A percentile compares a stretch with the other conserved stretches of the same genome.
Evolutionary conservation across 148 eudicot genomes (phyloP).

Genomic region (Amaranthus cruentus): DNA sequence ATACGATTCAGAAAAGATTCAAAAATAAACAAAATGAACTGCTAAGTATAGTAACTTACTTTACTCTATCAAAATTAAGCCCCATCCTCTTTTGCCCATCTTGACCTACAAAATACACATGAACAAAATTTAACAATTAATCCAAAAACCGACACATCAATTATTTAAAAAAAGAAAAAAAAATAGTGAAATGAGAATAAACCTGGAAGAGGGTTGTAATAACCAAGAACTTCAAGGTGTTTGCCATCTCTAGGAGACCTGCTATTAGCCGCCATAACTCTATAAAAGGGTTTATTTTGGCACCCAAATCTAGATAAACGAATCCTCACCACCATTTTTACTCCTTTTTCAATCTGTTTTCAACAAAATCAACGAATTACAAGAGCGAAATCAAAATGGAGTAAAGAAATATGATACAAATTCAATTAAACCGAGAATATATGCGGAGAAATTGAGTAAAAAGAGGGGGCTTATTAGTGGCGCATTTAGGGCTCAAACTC

Average conservation of each 20-base stretch:
- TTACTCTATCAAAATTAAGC: conserved; percentile 81
- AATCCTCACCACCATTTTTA: conserved; percentile 70
- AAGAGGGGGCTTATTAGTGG: too few species aligned
- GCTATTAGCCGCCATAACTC: conserved; percentile 89
- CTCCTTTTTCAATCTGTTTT: neutral
- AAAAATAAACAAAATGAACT: neutral
- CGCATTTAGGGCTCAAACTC: too few species aligned
- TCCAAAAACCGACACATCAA: neutral
- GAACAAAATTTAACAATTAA: conserved; percentile 10
- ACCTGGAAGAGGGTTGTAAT: conserved; percentile 95
- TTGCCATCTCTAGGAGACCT: conserved; percentile 95
- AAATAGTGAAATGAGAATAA: neutral
- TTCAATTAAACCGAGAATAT: neutral
- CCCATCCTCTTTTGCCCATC: conserved; percentile 96
- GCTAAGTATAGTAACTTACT: conserved; percentile 48
- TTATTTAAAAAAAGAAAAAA: neutral
- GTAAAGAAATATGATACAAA: neutral
- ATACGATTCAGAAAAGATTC: neutral
- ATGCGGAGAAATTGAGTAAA: neutral
- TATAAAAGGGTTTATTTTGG: conserved; percentile 69
- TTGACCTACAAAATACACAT: conserved; percentile 47
- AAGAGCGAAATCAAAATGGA: neutral
- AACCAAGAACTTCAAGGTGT: conserved; percentile 85
- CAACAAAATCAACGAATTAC: neutral
- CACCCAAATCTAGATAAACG: conserved; percentile 84